phyloP scores from a whole-genome alignment of 192 early-diverging fungal species.

The Paraglomus occultum region DNA sequence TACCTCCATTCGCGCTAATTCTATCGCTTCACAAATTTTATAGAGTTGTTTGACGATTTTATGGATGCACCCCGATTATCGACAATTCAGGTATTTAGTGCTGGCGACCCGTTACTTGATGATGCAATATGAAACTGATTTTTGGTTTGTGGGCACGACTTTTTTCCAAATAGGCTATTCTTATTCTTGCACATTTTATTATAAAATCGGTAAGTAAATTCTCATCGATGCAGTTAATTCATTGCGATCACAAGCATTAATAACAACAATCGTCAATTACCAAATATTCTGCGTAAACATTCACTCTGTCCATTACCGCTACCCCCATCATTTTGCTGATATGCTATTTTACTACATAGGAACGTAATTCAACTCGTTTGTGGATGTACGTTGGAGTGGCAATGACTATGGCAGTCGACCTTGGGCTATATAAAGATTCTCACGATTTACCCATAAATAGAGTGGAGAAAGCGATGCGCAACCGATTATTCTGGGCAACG shows the following conservation, averaged over 20 bases:
- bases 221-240: no score
- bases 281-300: no score
- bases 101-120: no score
- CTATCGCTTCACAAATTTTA: background rate
- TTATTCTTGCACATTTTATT: slow-evolving; percentile 1
- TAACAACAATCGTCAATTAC: slow-evolving; percentile 31
- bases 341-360: background rate
- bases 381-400: slow-evolving; percentile 50
- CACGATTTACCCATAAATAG: slow-evolving; percentile 44
- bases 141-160: background rate
- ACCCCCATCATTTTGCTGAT: no score
- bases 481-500: slow-evolving; percentile 65
- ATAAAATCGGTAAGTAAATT: slow-evolving; percentile 17
- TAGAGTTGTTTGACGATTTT: slow-evolving; percentile 25
- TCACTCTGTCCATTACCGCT: no score
- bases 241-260: slow-evolving; percentile 34
- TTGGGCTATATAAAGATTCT: slow-evolving; percentile 68
- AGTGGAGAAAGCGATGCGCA: slow-evolving; percentile 52
- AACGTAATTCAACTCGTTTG: slow-evolving; percentile 8
- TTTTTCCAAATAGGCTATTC: slow-evolving; percentile 7
- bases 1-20: no score
- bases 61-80: slow-evolving; percentile 21
- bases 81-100: slow-evolving; percentile 12
- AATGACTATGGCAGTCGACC: slow-evolving; percentile 68
- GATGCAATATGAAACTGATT: no score